A percentile compares a stretch with the other conserved stretches of the same genome.
Conservation (phyloP, 352 stramenopile genomes). For the Phytopythium oedochilum region DNA sequence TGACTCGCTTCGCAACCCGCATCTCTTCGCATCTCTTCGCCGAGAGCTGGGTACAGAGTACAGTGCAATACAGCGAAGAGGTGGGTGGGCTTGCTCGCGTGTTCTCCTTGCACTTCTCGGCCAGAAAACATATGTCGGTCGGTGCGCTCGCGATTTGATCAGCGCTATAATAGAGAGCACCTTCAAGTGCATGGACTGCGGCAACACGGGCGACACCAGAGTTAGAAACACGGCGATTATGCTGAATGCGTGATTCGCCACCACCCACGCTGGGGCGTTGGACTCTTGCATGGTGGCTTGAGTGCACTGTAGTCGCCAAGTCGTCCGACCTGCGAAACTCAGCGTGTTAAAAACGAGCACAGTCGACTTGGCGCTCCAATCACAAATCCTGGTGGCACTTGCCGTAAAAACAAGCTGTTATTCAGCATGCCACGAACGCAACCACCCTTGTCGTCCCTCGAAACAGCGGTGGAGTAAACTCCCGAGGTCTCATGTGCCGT, state of each 20-base stretch:
- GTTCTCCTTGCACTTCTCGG: background rate
- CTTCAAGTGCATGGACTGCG: background rate
- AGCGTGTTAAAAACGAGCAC: background rate
- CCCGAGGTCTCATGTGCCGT: no score
- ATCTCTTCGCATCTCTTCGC: no score
- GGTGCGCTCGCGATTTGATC: constrained; percentile 3
- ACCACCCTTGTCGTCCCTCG: background rate
- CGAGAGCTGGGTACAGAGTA: no score
- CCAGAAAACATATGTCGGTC: constrained; percentile 1
- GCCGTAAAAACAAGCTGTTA: background rate
- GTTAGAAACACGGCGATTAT: background rate
- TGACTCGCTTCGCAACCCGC: no score
- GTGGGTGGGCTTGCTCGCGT: no score
- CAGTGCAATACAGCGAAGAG: no score
- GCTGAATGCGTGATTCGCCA: background rate
- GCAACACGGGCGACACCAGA: background rate
- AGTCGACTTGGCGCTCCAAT: background rate
- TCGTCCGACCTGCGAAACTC: background rate
- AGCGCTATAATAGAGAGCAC: background rate
- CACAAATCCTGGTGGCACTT: constrained; percentile 3
- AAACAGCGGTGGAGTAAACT: no score
- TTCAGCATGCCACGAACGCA: background rate
- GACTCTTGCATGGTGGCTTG: background rate
- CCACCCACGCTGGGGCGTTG: background rate
- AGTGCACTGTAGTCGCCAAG: constrained; percentile 1